Evolutionary conservation across 2,329 filamentous ascomycete species (phyloP), one percentile per base, ranked within the genome.

Genomic region (Aspergillus jensenii): DNA sequence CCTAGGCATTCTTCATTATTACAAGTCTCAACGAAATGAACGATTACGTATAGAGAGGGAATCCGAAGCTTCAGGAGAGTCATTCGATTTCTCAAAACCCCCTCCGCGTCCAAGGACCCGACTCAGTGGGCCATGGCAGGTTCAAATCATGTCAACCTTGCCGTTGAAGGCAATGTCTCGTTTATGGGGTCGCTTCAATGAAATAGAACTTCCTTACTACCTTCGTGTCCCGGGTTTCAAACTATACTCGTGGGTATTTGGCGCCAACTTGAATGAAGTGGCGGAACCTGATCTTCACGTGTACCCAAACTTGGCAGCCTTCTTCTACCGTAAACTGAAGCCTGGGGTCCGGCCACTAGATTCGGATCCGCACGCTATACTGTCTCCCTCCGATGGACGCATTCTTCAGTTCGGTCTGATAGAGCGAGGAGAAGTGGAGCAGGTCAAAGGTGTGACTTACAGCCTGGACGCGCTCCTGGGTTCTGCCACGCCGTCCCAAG

Each of bases 361-460:
- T 69, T 86, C 90, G 2, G 87, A 93, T 65, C 84, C 85, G 1
- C 88, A 90, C 68, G 90, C 91, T 9, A 78, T 99, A 5, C 79
- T 98, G 7, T 95, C 91, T 0, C 96, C 95, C 1, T 87, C 95
- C 5, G 95, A 99, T 73, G 95, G 95, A 47, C 89, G 90, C 62
- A 84, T 99, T 46, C 84, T 99, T 25, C 93, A 98, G 68, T 97
- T 92, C 67, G 95, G 95, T 11, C 87, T 87, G 66, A 97, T 99
- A 57, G 89, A 96, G 68, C 87, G 93, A 68, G 93, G 93, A 48
- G 91, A 97, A 70, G 96, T 99, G 44, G 95, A 99, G 74, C 95
- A 99, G 78, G 93, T 99, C 63, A 99, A 99, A 78, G 95, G 95
- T 59, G 95, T 99, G 83, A 99, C 95, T 1, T 99, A 99, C 77